These are phyloP conservation scores for Helianthus tuberosus DNA, from an alignment of 129 eudicot genomes.

Conservation along the genomic window DNA sequence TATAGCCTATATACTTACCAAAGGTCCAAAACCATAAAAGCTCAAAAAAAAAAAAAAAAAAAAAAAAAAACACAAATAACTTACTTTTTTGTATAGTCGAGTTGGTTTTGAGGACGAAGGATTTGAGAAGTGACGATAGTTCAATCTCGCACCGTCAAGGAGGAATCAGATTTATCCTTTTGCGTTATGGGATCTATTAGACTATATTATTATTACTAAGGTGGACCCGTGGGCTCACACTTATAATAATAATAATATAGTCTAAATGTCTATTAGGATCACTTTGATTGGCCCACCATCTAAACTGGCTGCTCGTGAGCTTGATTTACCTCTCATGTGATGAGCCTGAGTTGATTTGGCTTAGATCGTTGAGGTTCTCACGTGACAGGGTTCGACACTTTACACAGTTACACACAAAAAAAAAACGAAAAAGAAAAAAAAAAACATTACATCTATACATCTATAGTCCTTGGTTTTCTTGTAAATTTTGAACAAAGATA, in stretches of 20 bases:
- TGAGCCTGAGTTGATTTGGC: not conserved
- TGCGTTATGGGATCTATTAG: no score
- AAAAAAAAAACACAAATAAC: not conserved
- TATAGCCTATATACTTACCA: constrained; percentile 10
- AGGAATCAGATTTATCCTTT: no score
- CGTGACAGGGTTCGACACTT: not conserved
- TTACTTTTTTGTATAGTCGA: not conserved
- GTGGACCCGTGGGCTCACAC: no score
- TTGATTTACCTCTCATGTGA: not conserved
- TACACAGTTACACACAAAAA: no score
- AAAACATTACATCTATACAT: not conserved
- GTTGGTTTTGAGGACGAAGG: not conserved
- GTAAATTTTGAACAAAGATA: constrained; percentile 34
- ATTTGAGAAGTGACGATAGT: not conserved
- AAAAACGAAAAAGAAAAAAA: not conserved
- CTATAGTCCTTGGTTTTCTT: constrained; percentile 12
- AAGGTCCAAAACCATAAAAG: constrained; percentile 4
- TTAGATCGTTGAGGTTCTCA: no score
- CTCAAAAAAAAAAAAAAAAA: not conserved
- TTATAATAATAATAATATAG: no score
- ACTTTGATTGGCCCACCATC: not conserved
- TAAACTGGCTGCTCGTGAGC: not conserved
- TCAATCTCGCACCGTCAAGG: no score
- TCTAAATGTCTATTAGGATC: not conserved
- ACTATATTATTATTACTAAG: no score